phyloP scores from a whole-genome alignment of 169 alveolate genomes.

The Eimeria praecox region DNA sequence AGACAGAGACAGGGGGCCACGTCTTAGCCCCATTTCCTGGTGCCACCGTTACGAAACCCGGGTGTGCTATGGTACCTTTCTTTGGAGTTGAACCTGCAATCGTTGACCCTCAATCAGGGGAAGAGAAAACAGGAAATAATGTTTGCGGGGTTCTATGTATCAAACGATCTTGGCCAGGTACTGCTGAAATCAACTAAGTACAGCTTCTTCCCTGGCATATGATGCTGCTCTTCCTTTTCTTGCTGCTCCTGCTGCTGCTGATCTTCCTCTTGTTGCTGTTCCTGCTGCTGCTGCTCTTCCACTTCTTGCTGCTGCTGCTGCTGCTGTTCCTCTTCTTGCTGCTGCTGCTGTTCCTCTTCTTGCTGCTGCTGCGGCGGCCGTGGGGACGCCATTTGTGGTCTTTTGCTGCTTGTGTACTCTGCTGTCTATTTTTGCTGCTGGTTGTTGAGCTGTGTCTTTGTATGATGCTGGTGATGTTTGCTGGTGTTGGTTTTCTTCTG shows the following conservation, averaged over 20 bases:
- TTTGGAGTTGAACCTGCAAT: conserved; percentile 93
- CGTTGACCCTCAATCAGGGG: conserved; percentile 92
- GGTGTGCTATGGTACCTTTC: conserved; percentile 96
- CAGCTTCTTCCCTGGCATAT: no score
- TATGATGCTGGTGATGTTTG: not conserved
- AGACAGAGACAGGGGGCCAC: conserved; percentile 98
- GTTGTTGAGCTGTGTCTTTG: not conserved
- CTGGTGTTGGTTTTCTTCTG: no score
- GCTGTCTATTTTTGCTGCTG: not conserved
- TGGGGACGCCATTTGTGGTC: not conserved
- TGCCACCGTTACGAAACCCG: conserved; percentile 94
- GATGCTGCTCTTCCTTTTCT: no score
- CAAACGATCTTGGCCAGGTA: conserved; percentile 95
- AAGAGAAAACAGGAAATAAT: conserved; percentile 88
- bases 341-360: not conserved
- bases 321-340: no score
- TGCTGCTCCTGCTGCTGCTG: no score
- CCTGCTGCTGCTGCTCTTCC: no score
- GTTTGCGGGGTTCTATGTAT: conserved; percentile 93
- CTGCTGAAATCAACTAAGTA: no score
- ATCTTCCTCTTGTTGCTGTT: no score
- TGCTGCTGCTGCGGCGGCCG: not conserved
- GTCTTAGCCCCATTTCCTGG: conserved; percentile 96
- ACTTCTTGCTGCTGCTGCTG: no score
- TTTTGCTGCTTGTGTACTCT: no score